Conservation (phyloP, 495 filamentous ascomycete species). For the Penicillium flavigenum region DNA sequence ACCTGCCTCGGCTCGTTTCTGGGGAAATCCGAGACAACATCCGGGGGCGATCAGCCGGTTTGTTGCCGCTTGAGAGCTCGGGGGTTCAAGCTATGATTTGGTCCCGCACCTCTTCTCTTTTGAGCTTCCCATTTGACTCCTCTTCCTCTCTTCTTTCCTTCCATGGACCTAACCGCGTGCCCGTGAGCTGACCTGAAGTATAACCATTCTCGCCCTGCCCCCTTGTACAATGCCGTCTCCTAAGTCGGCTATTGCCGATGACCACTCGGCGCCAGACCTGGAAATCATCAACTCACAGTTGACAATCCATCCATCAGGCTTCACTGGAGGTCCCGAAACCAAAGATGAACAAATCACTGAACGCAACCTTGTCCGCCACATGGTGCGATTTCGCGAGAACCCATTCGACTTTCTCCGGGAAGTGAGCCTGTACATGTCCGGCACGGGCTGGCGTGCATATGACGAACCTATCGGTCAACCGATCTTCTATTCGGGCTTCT, state of each 20-base stretch:
- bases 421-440: slow-evolving; percentile 84
- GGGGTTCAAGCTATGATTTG: slow-evolving; percentile 24
- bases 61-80: slow-evolving; percentile 28
- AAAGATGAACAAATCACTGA: slow-evolving; percentile 55
- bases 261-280: slow-evolving; percentile 70
- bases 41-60: slow-evolving; percentile 30
- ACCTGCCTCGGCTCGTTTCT: slow-evolving; percentile 16
- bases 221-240: slow-evolving; percentile 35
- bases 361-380: slow-evolving; percentile 73
- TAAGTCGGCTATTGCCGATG: slow-evolving; percentile 33
- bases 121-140: neutral
- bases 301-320: slow-evolving; percentile 77
- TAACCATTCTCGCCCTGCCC: slow-evolving; percentile 9
- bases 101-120: slow-evolving; percentile 14
- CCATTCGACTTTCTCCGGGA: slow-evolving; percentile 85
- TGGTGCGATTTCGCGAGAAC: slow-evolving; percentile 74
- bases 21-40: slow-evolving; percentile 21
- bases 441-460: slow-evolving; percentile 91
- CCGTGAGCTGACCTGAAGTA: slow-evolving; percentile 8
- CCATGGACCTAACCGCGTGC: slow-evolving; percentile 3
- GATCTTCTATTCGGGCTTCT: slow-evolving; percentile 89
- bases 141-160: neutral
- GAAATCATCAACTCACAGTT: slow-evolving; percentile 78
- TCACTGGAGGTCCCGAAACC: slow-evolving; percentile 41
- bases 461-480: slow-evolving; percentile 86